A percentile compares a stretch with the other conserved stretches of the same genome.
These are phyloP conservation scores for Camellia sinensis DNA, from an alignment of 148 eudicot genomes.

Conservation along the genomic window DNA sequence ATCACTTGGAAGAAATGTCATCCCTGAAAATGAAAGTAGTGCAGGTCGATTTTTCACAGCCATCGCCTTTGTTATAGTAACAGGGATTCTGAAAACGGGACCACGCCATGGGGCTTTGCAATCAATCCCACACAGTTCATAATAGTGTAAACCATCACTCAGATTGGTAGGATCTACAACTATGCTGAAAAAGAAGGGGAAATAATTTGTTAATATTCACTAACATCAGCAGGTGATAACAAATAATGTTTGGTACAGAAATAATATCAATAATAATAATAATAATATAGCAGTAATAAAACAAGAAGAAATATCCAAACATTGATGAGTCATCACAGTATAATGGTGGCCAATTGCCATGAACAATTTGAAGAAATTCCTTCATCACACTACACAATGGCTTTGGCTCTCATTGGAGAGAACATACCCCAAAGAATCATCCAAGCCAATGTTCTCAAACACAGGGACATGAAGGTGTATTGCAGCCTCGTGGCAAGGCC, in stretches of 20 bases:
- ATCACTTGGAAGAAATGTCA: constrained; percentile 79
- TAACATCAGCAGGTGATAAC: neutral
- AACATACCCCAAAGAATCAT: neutral
- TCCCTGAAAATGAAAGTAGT: constrained; percentile 52
- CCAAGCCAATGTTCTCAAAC: neutral
- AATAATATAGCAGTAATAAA: neutral
- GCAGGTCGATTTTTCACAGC: constrained; percentile 66
- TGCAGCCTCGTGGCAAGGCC: neutral
- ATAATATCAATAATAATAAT: neutral
- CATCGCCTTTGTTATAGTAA: constrained; percentile 84
- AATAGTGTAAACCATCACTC: constrained; percentile 76
- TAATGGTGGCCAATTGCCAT: neutral
- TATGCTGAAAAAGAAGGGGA: constrained; percentile 45
- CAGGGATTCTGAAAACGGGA: constrained; percentile 86
- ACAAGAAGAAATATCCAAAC: neutral
- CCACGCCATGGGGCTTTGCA: constrained; percentile 98
- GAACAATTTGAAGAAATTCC: neutral
- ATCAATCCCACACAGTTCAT: constrained; percentile 77
- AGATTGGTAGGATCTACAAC: constrained; percentile 88
- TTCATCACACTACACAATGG: neutral
- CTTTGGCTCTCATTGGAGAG: neutral
- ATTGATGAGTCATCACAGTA: neutral
- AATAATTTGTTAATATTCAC: constrained; percentile 8
- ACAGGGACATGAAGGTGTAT: neutral
- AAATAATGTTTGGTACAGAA: neutral